Conservation (phyloP, 768 basidiomycete genomes). For the Albatrellus ellisii region DNA sequence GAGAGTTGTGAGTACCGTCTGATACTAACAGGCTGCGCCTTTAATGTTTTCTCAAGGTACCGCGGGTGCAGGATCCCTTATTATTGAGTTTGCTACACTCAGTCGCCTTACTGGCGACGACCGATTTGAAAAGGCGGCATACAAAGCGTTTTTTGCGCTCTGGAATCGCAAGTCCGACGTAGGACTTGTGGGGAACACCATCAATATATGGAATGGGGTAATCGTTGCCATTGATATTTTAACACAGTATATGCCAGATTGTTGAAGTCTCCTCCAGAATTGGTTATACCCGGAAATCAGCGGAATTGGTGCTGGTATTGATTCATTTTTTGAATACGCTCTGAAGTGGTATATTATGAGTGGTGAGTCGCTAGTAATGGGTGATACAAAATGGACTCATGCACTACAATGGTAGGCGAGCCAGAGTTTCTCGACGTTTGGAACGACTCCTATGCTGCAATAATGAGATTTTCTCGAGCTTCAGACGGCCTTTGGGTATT, state of each 20-base stretch:
- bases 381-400: neutral
- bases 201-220: conserved; percentile 75
- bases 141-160: conserved; percentile 82
- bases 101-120: conserved; percentile 85
- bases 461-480: conserved; percentile 73
- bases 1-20: conserved; percentile 62
- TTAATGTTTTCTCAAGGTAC: conserved; percentile 38
- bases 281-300: conserved; percentile 72
- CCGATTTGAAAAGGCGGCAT: conserved; percentile 80
- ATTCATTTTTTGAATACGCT: conserved; percentile 93
- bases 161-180: conserved; percentile 88
- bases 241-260: neutral
- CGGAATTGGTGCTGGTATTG: conserved; percentile 87
- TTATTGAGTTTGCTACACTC: conserved; percentile 89
- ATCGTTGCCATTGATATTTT: conserved; percentile 17
- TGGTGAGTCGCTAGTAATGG: conserved; percentile 28
- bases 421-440: conserved; percentile 26
- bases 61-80: conserved; percentile 85
- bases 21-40: neutral
- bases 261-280: conserved; percentile 23
- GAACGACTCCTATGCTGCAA: conserved; percentile 23
- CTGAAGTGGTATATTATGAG: conserved; percentile 87
- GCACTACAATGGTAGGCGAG: conserved; percentile 17
- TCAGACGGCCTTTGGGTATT: conserved; percentile 86
- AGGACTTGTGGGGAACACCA: conserved; percentile 77